Conservation (phyloP, 2,329 filamentous ascomycete genomes). For the Xylaria sp. region DNA sequence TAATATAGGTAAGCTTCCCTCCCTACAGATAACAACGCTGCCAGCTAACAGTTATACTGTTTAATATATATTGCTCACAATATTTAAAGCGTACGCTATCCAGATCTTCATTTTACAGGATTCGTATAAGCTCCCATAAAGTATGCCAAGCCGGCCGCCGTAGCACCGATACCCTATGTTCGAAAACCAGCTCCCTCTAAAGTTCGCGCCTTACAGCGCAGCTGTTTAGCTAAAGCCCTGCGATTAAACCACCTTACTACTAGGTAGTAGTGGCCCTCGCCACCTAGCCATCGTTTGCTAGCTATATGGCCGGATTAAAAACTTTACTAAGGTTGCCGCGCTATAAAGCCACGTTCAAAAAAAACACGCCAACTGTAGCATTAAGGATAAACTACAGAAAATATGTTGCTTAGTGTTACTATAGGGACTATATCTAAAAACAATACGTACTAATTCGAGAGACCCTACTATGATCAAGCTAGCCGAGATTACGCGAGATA, state of each 20-base stretch:
- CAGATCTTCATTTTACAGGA: background rate
- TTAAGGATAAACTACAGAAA: background rate
- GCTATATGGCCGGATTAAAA: background rate
- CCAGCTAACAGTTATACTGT: background rate
- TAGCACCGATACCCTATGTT: background rate
- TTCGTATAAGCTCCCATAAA: background rate
- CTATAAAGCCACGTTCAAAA: background rate
- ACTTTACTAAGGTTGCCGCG: background rate
- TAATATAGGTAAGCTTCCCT: slow-evolving; percentile 5
- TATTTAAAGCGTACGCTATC: slow-evolving; percentile 2
- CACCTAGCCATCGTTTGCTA: background rate
- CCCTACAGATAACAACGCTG: background rate
- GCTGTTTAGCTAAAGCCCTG: background rate
- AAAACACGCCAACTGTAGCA: background rate
- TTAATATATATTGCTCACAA: background rate
- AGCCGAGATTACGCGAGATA: background rate
- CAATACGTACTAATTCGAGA: background rate
- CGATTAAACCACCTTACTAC: background rate
- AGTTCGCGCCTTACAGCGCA: background rate
- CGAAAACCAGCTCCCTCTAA: background rate
- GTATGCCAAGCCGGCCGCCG: background rate
- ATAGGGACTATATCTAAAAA: background rate
- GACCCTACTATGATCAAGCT: background rate
- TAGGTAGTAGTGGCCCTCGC: background rate
- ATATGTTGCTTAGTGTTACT: background rate